phyloP scores from a whole-genome alignment of 805 yeast genomes.

The Schizosaccharomyces cryophilus region DNA sequence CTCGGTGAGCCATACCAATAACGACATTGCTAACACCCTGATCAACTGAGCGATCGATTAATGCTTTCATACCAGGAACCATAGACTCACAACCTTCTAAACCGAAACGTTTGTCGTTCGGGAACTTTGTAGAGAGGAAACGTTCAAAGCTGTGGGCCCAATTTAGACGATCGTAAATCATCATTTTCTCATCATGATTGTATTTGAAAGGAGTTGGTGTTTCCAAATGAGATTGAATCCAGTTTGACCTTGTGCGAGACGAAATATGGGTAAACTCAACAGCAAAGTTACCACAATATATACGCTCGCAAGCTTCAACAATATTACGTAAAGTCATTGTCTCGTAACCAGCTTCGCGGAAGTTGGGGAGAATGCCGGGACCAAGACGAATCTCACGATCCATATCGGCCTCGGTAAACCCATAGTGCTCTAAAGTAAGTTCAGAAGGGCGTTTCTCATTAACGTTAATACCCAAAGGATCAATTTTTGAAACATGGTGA shows the following conservation, averaged over 20 bases:
- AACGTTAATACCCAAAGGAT: slow-evolving; percentile 64
- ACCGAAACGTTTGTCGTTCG: slow-evolving; percentile 96
- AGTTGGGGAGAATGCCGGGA: slow-evolving; percentile 90
- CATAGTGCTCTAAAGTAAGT: slow-evolving; percentile 75
- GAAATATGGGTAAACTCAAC: slow-evolving; percentile 93
- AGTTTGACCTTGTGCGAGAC: slow-evolving; percentile 81
- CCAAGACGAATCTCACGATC: slow-evolving; percentile 70
- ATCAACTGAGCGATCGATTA: slow-evolving; percentile 71
- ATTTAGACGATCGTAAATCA: slow-evolving; percentile 81
- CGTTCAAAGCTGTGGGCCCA: slow-evolving; percentile 91
- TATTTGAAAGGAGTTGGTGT: slow-evolving; percentile 70
- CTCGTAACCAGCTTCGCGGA: slow-evolving; percentile 35
- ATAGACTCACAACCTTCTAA: slow-evolving; percentile 94
- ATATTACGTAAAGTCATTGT: slow-evolving; percentile 57
- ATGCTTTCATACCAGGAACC: slow-evolving; percentile 88
- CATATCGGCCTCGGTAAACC: slow-evolving; percentile 68
- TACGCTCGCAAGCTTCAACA: slow-evolving; percentile 48
- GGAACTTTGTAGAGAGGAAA: slow-evolving; percentile 83
- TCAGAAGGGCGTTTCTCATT: slow-evolving; percentile 39
- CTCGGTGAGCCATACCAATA: slow-evolving; percentile 99
- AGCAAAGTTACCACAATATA: slow-evolving; percentile 77
- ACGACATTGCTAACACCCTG: slow-evolving; percentile 86
- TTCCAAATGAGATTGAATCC: slow-evolving; percentile 93
- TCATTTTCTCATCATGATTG: slow-evolving; percentile 75
- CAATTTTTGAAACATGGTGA: slow-evolving; percentile 81